Conservation (phyloP, 345 rosid genomes). For the Eucalyptus leucophloia region DNA sequence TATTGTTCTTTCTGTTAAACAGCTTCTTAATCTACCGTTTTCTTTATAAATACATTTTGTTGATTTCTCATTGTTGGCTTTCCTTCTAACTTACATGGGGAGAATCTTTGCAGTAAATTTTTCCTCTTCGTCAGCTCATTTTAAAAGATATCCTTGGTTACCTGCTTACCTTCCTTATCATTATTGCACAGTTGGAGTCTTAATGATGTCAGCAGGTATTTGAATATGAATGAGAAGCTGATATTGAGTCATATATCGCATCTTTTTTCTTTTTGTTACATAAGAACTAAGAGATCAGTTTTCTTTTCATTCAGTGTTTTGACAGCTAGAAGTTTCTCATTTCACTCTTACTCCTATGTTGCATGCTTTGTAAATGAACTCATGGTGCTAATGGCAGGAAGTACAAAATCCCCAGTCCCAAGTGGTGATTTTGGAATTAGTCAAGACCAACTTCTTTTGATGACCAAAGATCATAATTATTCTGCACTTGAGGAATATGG, state of each 20-base stretch:
- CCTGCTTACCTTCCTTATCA: background rate
- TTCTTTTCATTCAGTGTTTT: background rate
- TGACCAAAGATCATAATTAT: constrained; percentile 71
- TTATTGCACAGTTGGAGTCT: background rate
- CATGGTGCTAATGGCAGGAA: constrained; percentile 16
- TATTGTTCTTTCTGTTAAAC: background rate
- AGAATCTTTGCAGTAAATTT: background rate
- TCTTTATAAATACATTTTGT: background rate
- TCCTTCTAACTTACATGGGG: background rate
- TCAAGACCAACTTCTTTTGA: constrained; percentile 54
- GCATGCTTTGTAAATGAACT: background rate
- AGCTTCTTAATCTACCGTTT: background rate
- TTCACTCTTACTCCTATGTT: background rate
- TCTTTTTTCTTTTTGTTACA: background rate
- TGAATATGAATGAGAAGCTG: background rate
- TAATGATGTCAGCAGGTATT: background rate
- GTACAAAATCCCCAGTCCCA: constrained; percentile 13
- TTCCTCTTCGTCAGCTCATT: background rate
- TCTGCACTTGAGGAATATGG: constrained; percentile 54
- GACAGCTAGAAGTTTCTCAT: background rate
- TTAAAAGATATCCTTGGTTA: background rate
- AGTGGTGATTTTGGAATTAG: constrained; percentile 51
- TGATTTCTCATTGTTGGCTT: background rate
- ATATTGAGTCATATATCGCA: background rate
- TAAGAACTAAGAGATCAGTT: background rate